These are phyloP conservation scores for Wickerhamomyces bovis DNA, from an alignment of 805 yeast species.

Conservation along the genomic window DNA sequence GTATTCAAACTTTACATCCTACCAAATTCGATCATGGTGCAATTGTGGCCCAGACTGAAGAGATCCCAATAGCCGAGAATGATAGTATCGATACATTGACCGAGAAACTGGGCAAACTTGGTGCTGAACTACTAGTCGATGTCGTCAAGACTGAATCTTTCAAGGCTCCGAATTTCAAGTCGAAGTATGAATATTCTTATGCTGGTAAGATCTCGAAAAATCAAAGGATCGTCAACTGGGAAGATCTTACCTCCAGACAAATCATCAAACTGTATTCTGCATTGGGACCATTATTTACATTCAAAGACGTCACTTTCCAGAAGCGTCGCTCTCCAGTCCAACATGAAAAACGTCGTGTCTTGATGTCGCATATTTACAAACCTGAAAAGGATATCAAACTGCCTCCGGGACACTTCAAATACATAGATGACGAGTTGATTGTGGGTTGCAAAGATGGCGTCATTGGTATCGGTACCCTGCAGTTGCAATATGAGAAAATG, in stretches of 20 bases:
- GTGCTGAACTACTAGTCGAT: constrained; percentile 51
- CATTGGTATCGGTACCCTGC: constrained; percentile 33
- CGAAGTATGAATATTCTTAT: constrained; percentile 36
- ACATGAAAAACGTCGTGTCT: constrained; percentile 38
- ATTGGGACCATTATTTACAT: constrained; percentile 51
- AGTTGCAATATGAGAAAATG: constrained; percentile 47
- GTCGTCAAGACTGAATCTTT: constrained; percentile 34
- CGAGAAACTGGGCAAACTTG: constrained; percentile 48
- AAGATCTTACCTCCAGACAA: constrained; percentile 24
- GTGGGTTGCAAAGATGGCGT: constrained; percentile 28
- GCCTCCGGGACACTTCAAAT: background rate
- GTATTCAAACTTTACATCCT: constrained; percentile 88
- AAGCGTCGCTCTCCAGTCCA: constrained; percentile 24
- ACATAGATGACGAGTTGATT: background rate
- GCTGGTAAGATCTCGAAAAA: constrained; percentile 50
- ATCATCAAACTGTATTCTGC: constrained; percentile 42
- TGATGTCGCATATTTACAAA: constrained; percentile 31
- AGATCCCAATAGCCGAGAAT: constrained; percentile 31
- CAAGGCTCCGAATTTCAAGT: constrained; percentile 12
- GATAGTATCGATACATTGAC: constrained; percentile 45
- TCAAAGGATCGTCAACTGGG: constrained; percentile 46
- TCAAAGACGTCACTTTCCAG: constrained; percentile 32
- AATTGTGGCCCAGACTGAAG: constrained; percentile 52
- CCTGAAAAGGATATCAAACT: background rate
- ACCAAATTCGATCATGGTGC: constrained; percentile 76